Base-by-base conservation (phyloP, 2,329 filamentous ascomycete species). In the Trichoderma aggressivum region DNA sequence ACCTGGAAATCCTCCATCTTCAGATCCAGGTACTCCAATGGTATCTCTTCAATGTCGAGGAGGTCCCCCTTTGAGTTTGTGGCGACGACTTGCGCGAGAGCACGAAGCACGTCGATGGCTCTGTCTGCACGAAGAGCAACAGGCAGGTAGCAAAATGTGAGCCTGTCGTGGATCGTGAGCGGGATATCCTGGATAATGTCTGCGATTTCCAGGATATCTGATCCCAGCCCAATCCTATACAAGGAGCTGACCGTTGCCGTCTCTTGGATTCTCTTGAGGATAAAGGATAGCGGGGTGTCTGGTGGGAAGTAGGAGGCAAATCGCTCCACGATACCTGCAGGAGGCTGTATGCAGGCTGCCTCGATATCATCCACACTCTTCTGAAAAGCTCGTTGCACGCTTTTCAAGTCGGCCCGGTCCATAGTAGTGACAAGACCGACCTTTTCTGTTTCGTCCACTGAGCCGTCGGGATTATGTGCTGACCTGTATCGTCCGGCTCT, bases 401-500 rank as follows among this genome's bases (percentile, higher is more conserved):
- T 80, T 0, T 80, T 80, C 59, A 94, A 86, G 80, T 98, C 94
- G 11, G 86, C 83, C 3, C 85, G 79, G 62, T 95, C 91, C 63
- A 98, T 84, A 0, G 92, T 91, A 1, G 94, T 97, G 32, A 98
- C 94, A 21, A 90, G 84, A 1, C 96, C 95, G 5, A 91, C 79
- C 72, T 86, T 84, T n/a, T 82, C 79, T 60, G 76, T 75, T 26
- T 75, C 76, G 3, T 56, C 69, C 0, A 65, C 61, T 3, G 67
- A 70, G 58, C 74, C 65, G 7, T 74, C 67, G 6, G 66, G 32
- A 24, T 61, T 28, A 71, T 62, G 86, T 85, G 77, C 93, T 32
- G 91, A 91, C 70, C 91, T 90, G 81, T 91, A 99, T 59, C 96
- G 91, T 32, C 96, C 96, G 14, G 96, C 96, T 74, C 96, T 90